Evolutionary conservation across 495 filamentous ascomycete genomes (phyloP).

Genomic region (Penicillium crystallinum): DNA sequence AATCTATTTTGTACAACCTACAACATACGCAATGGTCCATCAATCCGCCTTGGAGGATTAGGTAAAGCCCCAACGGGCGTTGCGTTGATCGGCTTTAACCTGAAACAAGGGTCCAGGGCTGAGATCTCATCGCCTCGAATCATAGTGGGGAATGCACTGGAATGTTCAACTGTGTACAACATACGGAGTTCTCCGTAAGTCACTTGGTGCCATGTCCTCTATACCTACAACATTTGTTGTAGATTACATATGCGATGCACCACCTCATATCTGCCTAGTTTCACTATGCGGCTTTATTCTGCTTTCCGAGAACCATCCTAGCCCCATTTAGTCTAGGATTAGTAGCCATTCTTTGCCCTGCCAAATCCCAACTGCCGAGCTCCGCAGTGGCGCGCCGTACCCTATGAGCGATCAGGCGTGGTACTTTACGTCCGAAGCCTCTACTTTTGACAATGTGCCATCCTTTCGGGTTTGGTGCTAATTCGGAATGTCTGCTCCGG

Average conservation of each 20-base stretch:
- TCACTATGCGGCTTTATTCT: no score
- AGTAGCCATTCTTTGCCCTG: conserved; percentile 8
- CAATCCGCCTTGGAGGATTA: background rate
- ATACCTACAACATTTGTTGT: background rate
- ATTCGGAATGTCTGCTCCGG: conserved; percentile 1
- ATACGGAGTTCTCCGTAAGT: no score
- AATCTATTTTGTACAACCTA: background rate
- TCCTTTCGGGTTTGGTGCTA: conserved; percentile 1
- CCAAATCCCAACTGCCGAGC: conserved; percentile 12
- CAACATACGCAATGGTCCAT: background rate
- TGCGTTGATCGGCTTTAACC: conserved; percentile 12
- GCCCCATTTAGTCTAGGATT: conserved; percentile 6
- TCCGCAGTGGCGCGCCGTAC: conserved; percentile 6
- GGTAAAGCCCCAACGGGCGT: conserved; percentile 10
- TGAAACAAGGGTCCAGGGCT: conserved; percentile 26
- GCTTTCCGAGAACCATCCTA: no score
- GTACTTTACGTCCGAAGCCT: no score
- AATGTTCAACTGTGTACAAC: no score
- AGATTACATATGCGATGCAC: background rate
- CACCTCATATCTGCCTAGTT: no score
- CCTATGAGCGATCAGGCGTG: background rate
- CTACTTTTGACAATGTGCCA: background rate
- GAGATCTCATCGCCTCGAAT: conserved; percentile 14
- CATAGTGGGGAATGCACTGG: no score
- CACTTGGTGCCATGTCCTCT: background rate